Evolutionary conservation across 306 rosid species (phyloP).

Genomic region (Macrotyloma uniflorum): DNA sequence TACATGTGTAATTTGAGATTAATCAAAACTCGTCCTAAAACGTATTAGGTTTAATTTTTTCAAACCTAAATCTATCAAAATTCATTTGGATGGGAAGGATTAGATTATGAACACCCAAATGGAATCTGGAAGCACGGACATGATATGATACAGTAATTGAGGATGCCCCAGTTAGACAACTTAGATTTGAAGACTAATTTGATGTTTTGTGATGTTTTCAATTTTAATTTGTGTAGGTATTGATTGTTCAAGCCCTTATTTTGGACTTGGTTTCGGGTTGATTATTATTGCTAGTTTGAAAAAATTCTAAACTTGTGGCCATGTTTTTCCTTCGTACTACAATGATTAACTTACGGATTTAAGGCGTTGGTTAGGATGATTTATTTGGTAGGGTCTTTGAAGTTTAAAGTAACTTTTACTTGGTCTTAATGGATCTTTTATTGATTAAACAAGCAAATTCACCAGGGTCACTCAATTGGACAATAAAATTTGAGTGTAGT

Average conservation of each 20-base stretch:
- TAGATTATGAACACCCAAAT: neutral
- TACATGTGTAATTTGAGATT: too few species aligned
- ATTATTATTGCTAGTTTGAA: neutral
- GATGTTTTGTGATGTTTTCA: neutral
- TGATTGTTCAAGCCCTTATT: neutral
- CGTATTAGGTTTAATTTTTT: too few species aligned
- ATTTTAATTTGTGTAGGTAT: neutral
- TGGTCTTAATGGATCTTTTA: neutral
- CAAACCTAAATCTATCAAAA: too few species aligned
- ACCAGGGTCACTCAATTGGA: neutral
- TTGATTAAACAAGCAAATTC: neutral
- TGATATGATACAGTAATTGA: too few species aligned
- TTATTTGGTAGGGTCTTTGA: neutral
- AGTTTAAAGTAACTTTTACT: neutral
- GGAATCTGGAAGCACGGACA: neutral
- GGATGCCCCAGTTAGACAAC: neutral
- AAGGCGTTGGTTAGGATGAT: neutral
- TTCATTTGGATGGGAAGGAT: too few species aligned
- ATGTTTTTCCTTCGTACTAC: neutral
- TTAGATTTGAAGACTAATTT: neutral
- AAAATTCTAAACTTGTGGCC: neutral
- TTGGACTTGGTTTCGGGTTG: neutral
- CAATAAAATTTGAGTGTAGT: neutral
- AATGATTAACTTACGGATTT: neutral
- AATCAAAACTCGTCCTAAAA: too few species aligned